A percentile compares a stretch with the other conserved stretches of the same genome.
Evolutionary conservation across 139 green algal genomes (phyloP).

Genomic region (Trebouxia sp.): DNA sequence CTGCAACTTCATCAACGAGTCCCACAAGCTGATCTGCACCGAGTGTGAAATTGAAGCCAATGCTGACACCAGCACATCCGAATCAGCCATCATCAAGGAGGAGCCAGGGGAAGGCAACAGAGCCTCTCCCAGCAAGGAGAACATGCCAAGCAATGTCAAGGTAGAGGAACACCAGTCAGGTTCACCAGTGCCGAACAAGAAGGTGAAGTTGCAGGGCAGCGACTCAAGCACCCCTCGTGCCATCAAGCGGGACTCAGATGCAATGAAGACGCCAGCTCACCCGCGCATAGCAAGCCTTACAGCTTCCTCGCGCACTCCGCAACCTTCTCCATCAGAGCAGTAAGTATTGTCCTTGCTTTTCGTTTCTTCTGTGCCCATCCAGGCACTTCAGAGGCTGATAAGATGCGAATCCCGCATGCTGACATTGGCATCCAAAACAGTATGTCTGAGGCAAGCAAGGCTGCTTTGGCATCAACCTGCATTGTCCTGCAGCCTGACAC

Average conservation of each 20-base stretch:
- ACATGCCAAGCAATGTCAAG: conserved; percentile 1
- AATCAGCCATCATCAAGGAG: neutral
- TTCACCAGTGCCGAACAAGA: conserved; percentile 2
- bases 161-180: neutral
- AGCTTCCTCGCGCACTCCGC: neutral
- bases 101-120: neutral
- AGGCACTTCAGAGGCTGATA: no score
- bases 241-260: neutral
- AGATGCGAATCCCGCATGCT: no score
- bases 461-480: no score
- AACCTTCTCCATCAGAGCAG: conserved; percentile 14
- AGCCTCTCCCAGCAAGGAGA: conserved; percentile 13
- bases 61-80: neutral
- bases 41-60: neutral
- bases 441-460: no score
- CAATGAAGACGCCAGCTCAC: conserved; percentile 7
- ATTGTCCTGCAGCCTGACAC: no score
- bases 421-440: no score
- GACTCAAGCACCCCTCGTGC: neutral
- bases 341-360: neutral
- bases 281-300: conserved; percentile 4
- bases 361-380: no score
- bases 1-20: conserved; percentile 1
- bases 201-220: neutral
- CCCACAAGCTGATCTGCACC: neutral